Evolutionary conservation across 805 yeast genomes (phyloP).

Genomic region (Saturnispora serradocipensis): DNA sequence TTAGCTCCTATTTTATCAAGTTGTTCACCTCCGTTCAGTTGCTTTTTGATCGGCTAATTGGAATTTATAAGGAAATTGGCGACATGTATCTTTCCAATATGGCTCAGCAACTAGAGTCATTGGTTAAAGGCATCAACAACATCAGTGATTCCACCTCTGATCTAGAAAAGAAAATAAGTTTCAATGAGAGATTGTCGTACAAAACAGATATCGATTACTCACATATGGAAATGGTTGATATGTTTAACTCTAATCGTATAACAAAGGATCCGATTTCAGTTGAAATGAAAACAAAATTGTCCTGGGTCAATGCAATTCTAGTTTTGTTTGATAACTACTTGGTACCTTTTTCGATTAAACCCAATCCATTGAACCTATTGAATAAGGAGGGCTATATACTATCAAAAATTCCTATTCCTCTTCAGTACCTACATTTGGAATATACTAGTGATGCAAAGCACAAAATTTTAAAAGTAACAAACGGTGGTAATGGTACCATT

Average conservation of each 20-base stretch:
- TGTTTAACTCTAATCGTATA: slow-evolving; percentile 21
- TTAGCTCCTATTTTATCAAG: slow-evolving; percentile 24
- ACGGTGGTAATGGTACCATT: slow-evolving; percentile 17
- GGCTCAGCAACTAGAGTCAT: slow-evolving; percentile 15
- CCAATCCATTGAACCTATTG: slow-evolving; percentile 9
- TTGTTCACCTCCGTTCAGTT: slow-evolving; percentile 24
- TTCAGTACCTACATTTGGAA: slow-evolving; percentile 20
- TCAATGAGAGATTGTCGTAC: slow-evolving; percentile 25
- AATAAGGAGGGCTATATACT: slow-evolving; percentile 17
- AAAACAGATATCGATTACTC: slow-evolving; percentile 20
- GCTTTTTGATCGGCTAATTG: slow-evolving; percentile 18
- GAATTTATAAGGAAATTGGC: slow-evolving; percentile 17
- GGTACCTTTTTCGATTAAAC: slow-evolving; percentile 16
- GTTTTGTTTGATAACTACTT: slow-evolving; percentile 32
- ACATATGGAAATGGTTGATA: slow-evolving; percentile 25
- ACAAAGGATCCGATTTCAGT: slow-evolving; percentile 20
- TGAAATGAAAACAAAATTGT: slow-evolving; percentile 20
- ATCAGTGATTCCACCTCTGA: slow-evolving; percentile 26
- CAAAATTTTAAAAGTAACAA: slow-evolving; percentile 17
- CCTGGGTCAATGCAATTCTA: slow-evolving; percentile 35
- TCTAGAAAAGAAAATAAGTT: slow-evolving; percentile 23
- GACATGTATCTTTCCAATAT: slow-evolving; percentile 11
- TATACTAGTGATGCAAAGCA: slow-evolving; percentile 14
- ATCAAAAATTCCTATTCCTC: slow-evolving; percentile 21
- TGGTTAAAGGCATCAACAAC: slow-evolving; percentile 18